Percentiles rank a stretch among this genome's conserved stretches.
phyloP scores from a whole-genome alignment of 805 yeast species.

The Metschnikowia lochheadii region DNA sequence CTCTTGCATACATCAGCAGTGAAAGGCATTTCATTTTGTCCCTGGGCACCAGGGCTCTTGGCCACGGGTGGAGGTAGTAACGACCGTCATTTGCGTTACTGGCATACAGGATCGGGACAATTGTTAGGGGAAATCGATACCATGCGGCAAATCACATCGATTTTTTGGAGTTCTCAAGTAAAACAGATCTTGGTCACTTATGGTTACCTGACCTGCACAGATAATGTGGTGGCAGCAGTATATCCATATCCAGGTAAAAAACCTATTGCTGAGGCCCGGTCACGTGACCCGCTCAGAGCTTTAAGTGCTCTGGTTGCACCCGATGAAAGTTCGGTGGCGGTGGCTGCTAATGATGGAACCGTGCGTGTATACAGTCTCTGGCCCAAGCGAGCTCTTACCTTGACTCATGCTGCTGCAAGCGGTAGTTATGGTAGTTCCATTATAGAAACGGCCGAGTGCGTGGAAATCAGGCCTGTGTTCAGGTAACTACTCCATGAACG shows the following conservation, averaged over 20 bases:
- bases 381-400: conserved; percentile 37
- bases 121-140: conserved; percentile 54
- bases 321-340: conserved; percentile 56
- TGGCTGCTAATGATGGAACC: conserved; percentile 76
- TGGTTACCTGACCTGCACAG: conserved; percentile 60
- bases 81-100: conserved; percentile 75
- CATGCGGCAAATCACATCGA: conserved; percentile 71
- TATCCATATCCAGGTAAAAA: conserved; percentile 66
- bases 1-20: conserved; percentile 81
- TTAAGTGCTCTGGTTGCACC: conserved; percentile 67
- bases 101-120: conserved; percentile 84
- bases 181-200: conserved; percentile 73
- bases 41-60: conserved; percentile 75
- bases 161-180: conserved; percentile 65
- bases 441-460: conserved; percentile 57
- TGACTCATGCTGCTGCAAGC: conserved; percentile 26
- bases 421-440: conserved; percentile 55
- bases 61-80: conserved; percentile 92
- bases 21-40: conserved; percentile 85
- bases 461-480: conserved; percentile 19
- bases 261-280: conserved; percentile 45
- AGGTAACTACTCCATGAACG: conserved; percentile 5
- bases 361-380: conserved; percentile 72
- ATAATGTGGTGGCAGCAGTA: conserved; percentile 46
- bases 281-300: conserved; percentile 48